These are phyloP conservation scores for Saccharomycopsis fodiens DNA, from an alignment of 805 yeast genomes.

Conservation along the genomic window DNA sequence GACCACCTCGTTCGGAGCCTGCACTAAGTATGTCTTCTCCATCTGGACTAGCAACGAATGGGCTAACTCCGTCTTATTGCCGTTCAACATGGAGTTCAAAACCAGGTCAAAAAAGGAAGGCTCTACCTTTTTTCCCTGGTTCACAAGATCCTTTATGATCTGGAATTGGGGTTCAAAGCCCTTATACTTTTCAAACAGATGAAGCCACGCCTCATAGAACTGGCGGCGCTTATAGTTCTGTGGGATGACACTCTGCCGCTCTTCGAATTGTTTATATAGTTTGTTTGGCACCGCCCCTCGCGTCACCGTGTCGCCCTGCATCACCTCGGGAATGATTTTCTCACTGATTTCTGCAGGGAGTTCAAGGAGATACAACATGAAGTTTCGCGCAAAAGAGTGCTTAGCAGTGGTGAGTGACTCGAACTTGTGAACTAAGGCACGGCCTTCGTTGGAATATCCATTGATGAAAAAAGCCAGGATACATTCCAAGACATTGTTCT, in stretches of 20 bases:
- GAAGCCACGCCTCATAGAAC: neutral
- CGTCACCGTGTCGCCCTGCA: neutral
- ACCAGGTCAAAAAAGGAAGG: neutral
- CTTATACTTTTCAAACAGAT: neutral
- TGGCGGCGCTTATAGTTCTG: neutral
- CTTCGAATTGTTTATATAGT: neutral
- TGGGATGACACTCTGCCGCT: neutral
- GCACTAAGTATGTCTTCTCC: neutral
- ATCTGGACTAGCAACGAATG: neutral
- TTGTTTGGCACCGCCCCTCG: neutral
- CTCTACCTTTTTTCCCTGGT: neutral
- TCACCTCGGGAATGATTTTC: neutral
- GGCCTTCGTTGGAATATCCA: neutral
- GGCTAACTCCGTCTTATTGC: neutral
- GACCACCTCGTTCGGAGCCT: neutral
- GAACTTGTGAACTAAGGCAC: neutral
- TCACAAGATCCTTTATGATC: neutral
- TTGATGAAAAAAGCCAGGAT: neutral
- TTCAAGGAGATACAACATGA: neutral
- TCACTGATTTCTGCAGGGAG: conserved; percentile 1
- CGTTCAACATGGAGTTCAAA: neutral
- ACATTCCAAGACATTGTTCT: neutral
- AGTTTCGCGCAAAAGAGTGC: neutral
- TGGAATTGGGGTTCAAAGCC: neutral
- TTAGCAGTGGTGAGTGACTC: neutral